Percentiles rank a stretch among this genome's conserved stretches.
phyloP scores from a whole-genome alignment of 495 filamentous ascomycete genomes.

The Neurospora sp. region DNA sequence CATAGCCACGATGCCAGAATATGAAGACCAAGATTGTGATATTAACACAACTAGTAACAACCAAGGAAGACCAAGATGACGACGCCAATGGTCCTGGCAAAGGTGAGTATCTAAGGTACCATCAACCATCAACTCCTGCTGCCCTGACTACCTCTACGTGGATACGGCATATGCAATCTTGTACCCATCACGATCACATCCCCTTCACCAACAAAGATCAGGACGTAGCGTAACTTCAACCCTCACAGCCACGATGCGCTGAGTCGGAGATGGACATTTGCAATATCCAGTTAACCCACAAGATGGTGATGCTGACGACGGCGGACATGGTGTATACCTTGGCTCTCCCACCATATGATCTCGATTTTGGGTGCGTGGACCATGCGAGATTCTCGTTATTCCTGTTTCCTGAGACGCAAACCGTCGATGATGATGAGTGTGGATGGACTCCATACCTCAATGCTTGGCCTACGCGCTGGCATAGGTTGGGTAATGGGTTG shows the following conservation, averaged over 20 bases:
- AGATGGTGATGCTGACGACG: too few species aligned
- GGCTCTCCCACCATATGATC: neutral
- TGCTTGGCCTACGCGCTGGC: neutral
- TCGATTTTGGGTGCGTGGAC: neutral
- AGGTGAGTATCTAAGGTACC: too few species aligned
- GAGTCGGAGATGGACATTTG: neutral
- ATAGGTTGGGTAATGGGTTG: neutral
- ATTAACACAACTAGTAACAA: too few species aligned
- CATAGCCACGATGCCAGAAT: neutral
- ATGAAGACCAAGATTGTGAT: too few species aligned
- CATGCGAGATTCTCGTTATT: too few species aligned
- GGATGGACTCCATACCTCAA: neutral
- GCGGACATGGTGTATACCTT: too few species aligned
- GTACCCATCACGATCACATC: neutral
- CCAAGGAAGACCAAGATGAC: too few species aligned
- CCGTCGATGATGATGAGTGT: neutral
- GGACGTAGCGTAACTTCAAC: neutral
- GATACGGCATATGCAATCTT: too few species aligned
- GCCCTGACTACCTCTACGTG: too few species aligned
- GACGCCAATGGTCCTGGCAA: too few species aligned
- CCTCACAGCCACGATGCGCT: neutral
- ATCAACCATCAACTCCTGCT: too few species aligned
- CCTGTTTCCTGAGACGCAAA: too few species aligned
- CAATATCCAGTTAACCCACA: neutral
- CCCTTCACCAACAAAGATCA: neutral